These are phyloP conservation scores for Raffaelea arxii DNA, from an alignment of 2,329 filamentous ascomycete species.

Conservation along the genomic window DNA sequence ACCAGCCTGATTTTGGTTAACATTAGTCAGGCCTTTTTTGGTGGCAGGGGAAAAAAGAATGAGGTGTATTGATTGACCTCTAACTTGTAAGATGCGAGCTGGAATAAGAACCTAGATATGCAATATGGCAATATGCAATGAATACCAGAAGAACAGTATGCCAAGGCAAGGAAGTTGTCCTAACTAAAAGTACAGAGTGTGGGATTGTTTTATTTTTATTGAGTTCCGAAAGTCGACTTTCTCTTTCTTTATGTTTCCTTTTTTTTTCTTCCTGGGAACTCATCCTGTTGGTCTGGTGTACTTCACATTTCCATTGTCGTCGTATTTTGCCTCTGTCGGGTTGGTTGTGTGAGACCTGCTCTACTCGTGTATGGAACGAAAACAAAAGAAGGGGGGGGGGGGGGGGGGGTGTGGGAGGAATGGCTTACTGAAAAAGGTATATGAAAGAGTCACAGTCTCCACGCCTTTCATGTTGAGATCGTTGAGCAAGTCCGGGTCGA, in stretches of 20 bases:
- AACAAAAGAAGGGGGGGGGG: neutral
- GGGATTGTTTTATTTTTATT: no score
- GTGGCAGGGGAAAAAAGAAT: no score
- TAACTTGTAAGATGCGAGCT: no score
- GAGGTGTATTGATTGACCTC: no score
- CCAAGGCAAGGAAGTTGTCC: no score
- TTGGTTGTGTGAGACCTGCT: neutral
- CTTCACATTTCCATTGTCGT: conserved; percentile 64
- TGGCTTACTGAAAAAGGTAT: conserved; percentile 93
- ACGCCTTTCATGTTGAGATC: conserved; percentile 90
- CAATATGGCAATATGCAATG: no score
- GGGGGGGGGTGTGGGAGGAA: neutral
- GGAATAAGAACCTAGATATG: no score
- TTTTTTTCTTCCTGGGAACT: neutral
- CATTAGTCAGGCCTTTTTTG: no score
- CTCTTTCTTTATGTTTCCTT: neutral
- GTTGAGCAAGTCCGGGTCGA: conserved; percentile 88
- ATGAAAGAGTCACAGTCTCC: conserved; percentile 89
- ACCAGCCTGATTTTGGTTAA: no score
- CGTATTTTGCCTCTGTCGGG: conserved; percentile 65
- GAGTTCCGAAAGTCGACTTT: neutral
- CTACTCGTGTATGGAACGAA: neutral
- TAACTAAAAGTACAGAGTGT: no score
- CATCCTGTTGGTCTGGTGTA: neutral
- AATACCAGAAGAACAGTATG: no score